Evolutionary conservation across 176 grass and related monocot genomes (phyloP), one percentile per base, ranked within the genome.

Genomic region (Cenchrus americanus): DNA sequence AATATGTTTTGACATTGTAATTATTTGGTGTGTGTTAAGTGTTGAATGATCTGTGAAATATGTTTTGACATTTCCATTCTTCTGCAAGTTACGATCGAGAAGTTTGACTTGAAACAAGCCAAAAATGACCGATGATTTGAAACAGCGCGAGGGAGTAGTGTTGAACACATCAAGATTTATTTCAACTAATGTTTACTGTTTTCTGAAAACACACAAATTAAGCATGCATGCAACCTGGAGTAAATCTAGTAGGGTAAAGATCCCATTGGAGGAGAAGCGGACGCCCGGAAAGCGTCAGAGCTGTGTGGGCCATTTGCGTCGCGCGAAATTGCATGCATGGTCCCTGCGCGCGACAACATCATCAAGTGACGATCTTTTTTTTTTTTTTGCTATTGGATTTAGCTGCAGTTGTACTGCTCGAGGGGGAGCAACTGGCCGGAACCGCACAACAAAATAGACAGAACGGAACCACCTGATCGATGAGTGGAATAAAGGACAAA

Each of bases 271-370:
- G 5, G 26, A 81, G 71, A 85, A 55, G 14, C 6, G 24, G 55
- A 64, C 83, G 23, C 55, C 48, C 6, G 24, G 71, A 81, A 81
- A 89, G 82, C 24, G 65, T 77, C 83, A 77, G 53, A 41, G 67
- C 41, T 53, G 5, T 85, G 34, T 68, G 55, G 77, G 71, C 77
- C 88, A 66, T 82, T 30, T 14, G 19, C 8, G 24, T 5, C 26
- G 34, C 34, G 34, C 34, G 34, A 71, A 41, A 40, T 49, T 59
- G 49, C 37, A 65, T 63, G n/a, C 18, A 22, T 22, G 18, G 78
- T 78, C 88, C 88, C 61, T 71, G 57, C 17, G 27, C 34, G 34
- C 34, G 79, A 86, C 88, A 90, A 41, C 40, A 68, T 90, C 83
- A 77, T 69, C 17, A 78, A 80, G 74, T 66, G 41, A 57, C 18